Evolutionary conservation across 2,329 filamentous ascomycete genomes (phyloP).

Genomic region (Claviceps sp.): DNA sequence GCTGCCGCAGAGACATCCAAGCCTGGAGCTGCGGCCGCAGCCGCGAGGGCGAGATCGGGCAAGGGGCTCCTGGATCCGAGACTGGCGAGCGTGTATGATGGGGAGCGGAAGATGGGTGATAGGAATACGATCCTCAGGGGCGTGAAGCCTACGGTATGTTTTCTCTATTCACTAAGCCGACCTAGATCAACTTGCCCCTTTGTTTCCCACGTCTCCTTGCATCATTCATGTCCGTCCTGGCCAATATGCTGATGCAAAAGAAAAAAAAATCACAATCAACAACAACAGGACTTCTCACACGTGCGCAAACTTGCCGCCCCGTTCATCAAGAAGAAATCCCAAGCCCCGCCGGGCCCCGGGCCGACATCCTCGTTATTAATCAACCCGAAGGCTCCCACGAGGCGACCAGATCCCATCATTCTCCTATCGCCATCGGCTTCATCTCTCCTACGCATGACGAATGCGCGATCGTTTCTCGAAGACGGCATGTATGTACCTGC

Average conservation of each 20-base stretch:
- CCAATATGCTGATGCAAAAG: background rate
- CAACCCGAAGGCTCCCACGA: conserved; percentile 37
- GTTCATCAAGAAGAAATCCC: conserved; percentile 54
- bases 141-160: conserved; percentile 70
- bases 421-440: conserved; percentile 92
- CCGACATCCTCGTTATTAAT: conserved; percentile 35
- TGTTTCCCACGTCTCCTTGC: too few species aligned
- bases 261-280: background rate
- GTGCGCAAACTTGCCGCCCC: conserved; percentile 73
- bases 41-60: conserved; percentile 37
- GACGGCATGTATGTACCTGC: conserved; percentile 69
- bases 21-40: conserved; percentile 27
- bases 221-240: too few species aligned
- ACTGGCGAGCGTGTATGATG: conserved; percentile 77
- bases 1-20: conserved; percentile 17
- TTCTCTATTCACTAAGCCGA: background rate
- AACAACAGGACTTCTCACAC: conserved; percentile 72
- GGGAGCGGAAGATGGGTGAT: conserved; percentile 84
- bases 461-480: conserved; percentile 89
- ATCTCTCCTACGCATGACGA: conserved; percentile 85
- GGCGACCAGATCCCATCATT: conserved; percentile 73
- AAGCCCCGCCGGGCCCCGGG: conserved; percentile 25
- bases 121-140: conserved; percentile 79
- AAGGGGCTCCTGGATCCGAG: conserved; percentile 65
- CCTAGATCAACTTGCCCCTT: too few species aligned